These are phyloP conservation scores for Aschersonia sp. DNA, from an alignment of 2,329 filamentous ascomycete genomes.

Conservation along the genomic window DNA sequence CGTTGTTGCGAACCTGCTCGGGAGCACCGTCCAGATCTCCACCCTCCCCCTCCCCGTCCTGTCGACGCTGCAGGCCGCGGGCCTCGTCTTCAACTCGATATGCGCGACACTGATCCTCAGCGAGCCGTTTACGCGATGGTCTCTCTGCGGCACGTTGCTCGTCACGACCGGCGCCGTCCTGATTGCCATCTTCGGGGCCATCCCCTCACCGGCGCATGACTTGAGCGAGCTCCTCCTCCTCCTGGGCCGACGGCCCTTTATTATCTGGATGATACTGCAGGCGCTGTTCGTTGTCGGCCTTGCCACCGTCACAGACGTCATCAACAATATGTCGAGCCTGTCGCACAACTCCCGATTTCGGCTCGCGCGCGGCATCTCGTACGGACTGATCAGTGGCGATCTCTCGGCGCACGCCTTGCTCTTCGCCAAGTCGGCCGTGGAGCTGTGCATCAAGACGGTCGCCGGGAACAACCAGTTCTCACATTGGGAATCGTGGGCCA, in stretches of 20 bases:
- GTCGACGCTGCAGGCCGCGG: slow-evolving; percentile 88
- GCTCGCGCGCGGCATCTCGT: slow-evolving; percentile 68
- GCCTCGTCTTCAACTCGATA: slow-evolving; percentile 95
- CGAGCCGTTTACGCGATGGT: slow-evolving; percentile 89
- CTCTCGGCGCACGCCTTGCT: slow-evolving; percentile 86
- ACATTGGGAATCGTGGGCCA: slow-evolving; percentile 88
- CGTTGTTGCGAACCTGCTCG: slow-evolving; percentile 82
- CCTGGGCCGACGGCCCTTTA: slow-evolving; percentile 58
- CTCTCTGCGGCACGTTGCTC: slow-evolving; percentile 75
- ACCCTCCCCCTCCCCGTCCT: slow-evolving; percentile 87
- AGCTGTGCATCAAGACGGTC: slow-evolving; percentile 75
- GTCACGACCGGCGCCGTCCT: slow-evolving; percentile 80
- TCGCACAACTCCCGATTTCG: slow-evolving; percentile 53
- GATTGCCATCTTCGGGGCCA: slow-evolving; percentile 87
- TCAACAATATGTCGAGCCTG: slow-evolving; percentile 34
- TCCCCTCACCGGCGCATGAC: slow-evolving; percentile 83
- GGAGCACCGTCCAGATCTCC: slow-evolving; percentile 94
- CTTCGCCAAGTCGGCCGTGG: slow-evolving; percentile 91
- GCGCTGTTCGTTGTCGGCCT: slow-evolving; percentile 56
- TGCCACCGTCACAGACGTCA: slow-evolving; percentile 44
- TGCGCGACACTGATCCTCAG: slow-evolving; percentile 86
- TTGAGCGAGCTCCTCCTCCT: slow-evolving; percentile 68
- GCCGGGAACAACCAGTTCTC: slow-evolving; percentile 88
- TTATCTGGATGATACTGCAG: slow-evolving; percentile 80
- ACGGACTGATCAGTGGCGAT: slow-evolving; percentile 82